Base-by-base conservation (phyloP, 495 filamentous ascomycete genomes). In the Hyphodiscus hymeniophilus region DNA sequence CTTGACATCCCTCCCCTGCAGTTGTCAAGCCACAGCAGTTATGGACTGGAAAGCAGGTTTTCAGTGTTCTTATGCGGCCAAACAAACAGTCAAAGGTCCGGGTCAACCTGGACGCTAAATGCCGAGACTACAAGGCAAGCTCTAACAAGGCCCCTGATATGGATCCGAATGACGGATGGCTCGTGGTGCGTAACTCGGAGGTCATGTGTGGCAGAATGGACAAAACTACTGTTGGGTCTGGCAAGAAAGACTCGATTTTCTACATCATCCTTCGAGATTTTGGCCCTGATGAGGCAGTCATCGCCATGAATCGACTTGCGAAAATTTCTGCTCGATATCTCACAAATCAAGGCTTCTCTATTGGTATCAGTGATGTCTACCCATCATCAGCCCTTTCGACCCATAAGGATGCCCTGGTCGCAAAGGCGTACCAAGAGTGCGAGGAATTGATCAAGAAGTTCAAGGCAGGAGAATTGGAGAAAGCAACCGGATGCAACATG, bases 121-220 rank as follows among this genome's bases (percentile, higher is more conserved):
- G 91, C 60, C 85, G 85, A 69, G 79, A 89, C 41, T 97, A 75
- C 70, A 77, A 82, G 69, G 63, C 70, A 39, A 40, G n/a, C 24
- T 64, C 63, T 40, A 66, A 63, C 46, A 69, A 72, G 63, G 67
- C 66, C 38, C 79, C 79, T 6, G 91, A 96, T 58, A 78, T 97
- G 66, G 81, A 86, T 55, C 73, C 75, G 3, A 84, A 95, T 53
- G 92, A 98, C 64, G 75, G 77, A 6, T 96, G 83, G 77, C 71
- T 98, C 21, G 86, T 94, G 13, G 81, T 98, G 54, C 84, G 92
- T 33, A 96, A 97, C 57, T 95, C 90, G 0, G 92, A 96, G 62
- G 81, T 98, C 50, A 96, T 98, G 89, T 96, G 92, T 59, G 92
- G 92, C 56, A 79, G 88, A 30, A 95, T 98, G 89, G 92, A 98